Conservation (phyloP, 768 basidiomycete genomes). For the Gymnopilus junonius region DNA sequence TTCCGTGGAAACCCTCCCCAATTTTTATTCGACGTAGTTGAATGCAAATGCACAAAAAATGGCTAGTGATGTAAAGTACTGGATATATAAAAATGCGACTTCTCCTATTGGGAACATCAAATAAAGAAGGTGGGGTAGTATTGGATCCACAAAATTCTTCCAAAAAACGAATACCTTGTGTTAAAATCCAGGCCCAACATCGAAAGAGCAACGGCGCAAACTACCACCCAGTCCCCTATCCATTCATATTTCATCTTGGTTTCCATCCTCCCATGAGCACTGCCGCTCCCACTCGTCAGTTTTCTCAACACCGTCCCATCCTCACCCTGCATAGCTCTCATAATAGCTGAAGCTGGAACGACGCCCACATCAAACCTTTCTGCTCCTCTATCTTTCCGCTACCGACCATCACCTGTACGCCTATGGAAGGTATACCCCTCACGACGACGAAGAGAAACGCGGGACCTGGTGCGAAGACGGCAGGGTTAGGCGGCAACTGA, state of each 20-base stretch:
- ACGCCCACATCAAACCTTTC: slow-evolving; percentile 35
- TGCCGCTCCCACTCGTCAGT: neutral
- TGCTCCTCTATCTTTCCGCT: slow-evolving; percentile 70
- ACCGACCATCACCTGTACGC: slow-evolving; percentile 75
- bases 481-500: slow-evolving; percentile 76
- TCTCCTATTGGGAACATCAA: too few relatives aligned
- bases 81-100: too few relatives aligned
- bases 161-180: too few relatives aligned
- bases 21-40: too few relatives aligned
- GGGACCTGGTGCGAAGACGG: slow-evolving; percentile 70
- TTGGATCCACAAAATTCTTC: too few relatives aligned
- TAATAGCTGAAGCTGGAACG: slow-evolving; percentile 38
- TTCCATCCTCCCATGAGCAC: neutral
- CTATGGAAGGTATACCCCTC: slow-evolving; percentile 75
- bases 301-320: neutral
- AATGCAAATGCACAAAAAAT: too few relatives aligned
- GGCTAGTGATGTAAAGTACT: too few relatives aligned
- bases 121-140: too few relatives aligned
- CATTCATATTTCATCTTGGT: neutral
- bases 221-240: neutral
- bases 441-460: slow-evolving; percentile 77
- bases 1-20: too few relatives aligned
- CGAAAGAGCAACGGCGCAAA: neutral
- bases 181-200: neutral
- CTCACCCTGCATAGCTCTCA: neutral